A percentile compares a stretch with the other conserved stretches of the same genome.
Evolutionary conservation across 2,329 filamentous ascomycete genomes (phyloP).

Genomic region (Chaetomium olivaceum): DNA sequence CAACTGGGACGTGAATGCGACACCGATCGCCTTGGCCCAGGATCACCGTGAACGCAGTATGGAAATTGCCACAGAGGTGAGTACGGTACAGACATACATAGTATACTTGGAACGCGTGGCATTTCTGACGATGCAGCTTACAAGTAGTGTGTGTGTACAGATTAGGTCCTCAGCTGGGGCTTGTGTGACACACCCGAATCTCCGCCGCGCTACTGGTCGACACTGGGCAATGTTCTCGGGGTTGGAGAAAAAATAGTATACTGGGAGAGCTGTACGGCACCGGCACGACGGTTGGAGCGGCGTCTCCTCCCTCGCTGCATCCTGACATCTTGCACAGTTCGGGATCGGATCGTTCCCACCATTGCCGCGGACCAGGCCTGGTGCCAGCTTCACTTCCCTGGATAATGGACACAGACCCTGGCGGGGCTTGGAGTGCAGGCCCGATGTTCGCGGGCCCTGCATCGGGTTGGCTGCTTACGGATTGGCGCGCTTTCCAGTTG

Average conservation of each 20-base stretch:
- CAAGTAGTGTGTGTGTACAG: neutral
- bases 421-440: slow-evolving; percentile 25
- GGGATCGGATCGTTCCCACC: slow-evolving; percentile 25
- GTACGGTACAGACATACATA: neutral
- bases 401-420: slow-evolving; percentile 22
- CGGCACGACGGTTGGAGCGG: slow-evolving; percentile 23
- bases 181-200: neutral
- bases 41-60: neutral
- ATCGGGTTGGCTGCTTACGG: slow-evolving; percentile 11
- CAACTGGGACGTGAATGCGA: neutral
- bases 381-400: slow-evolving; percentile 19
- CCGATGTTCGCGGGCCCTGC: slow-evolving; percentile 26
- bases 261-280: slow-evolving; percentile 2
- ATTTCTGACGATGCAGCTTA: neutral
- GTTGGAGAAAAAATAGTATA: neutral
- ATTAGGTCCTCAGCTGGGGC: neutral
- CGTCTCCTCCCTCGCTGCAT: slow-evolving; percentile 22
- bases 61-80: neutral
- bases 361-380: slow-evolving; percentile 12
- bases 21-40: neutral
- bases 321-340: slow-evolving; percentile 18
- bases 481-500: slow-evolving; percentile 8
- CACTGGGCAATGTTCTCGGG: neutral
- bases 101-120: neutral
- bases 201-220: neutral